These are phyloP conservation scores for Rubia balearica DNA, from an alignment of 305 asterid genomes.

Conservation along the genomic window DNA sequence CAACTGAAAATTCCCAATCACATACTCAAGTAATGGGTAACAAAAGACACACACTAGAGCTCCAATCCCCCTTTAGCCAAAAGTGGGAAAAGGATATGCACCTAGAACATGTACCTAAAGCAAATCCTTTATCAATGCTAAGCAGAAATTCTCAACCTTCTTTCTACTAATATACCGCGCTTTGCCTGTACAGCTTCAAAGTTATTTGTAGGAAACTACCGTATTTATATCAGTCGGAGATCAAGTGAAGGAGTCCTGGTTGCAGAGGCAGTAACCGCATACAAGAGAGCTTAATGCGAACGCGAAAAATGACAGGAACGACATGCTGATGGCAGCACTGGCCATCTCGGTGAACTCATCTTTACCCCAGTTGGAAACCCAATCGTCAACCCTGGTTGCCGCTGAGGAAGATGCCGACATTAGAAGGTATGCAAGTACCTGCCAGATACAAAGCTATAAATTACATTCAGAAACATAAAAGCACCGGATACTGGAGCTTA, in stretches of 20 bases:
- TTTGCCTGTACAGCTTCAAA: conserved; percentile 18
- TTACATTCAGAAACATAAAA: conserved; percentile 2
- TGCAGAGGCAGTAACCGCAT: conserved; percentile 38
- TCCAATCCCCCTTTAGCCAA: not conserved
- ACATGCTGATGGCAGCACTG: conserved; percentile 33
- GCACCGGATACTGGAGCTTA: not conserved
- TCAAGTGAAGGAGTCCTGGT: conserved; percentile 19
- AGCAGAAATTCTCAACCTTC: not conserved
- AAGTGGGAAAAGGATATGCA: not conserved
- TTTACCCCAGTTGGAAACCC: conserved; percentile 42
- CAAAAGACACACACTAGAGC: not conserved
- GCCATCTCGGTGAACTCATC: conserved; percentile 43
- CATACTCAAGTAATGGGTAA: not conserved
- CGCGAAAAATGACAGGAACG: conserved; percentile 35
- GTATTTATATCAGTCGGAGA: not conserved
- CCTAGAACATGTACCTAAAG: conserved; percentile 1
- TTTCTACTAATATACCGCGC: conserved; percentile 1
- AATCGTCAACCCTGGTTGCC: conserved; percentile 38
- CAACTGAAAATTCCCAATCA: not conserved
- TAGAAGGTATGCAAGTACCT: conserved; percentile 39
- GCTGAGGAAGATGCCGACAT: conserved; percentile 44
- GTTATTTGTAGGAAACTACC: not conserved
- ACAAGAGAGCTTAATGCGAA: conserved; percentile 40
- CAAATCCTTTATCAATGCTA: not conserved
- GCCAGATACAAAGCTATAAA: conserved; percentile 4